Percentiles rank a stretch among this genome's conserved stretches.
phyloP scores from a whole-genome alignment of 2,329 filamentous ascomycete species.

The Chaetomium olivaceum region DNA sequence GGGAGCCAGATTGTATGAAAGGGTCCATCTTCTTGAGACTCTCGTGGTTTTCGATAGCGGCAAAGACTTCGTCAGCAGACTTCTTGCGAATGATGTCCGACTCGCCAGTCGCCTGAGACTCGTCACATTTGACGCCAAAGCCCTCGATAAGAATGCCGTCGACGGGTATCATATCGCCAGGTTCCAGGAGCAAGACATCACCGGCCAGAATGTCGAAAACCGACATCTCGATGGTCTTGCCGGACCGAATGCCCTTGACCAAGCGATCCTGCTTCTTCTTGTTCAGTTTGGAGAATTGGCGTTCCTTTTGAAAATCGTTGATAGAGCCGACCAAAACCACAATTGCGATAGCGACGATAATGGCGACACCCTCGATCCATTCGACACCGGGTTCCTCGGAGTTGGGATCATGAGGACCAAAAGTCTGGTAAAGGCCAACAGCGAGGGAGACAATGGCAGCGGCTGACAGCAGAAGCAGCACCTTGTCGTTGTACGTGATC shows the following conservation, averaged over 20 bases:
- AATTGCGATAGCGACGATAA: constrained; percentile 76
- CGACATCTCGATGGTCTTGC: constrained; percentile 67
- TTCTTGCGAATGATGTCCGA: constrained; percentile 73
- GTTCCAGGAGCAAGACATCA: constrained; percentile 71
- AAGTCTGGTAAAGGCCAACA: constrained; percentile 74
- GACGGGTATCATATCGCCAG: constrained; percentile 72
- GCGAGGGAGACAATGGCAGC: constrained; percentile 73
- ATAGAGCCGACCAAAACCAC: constrained; percentile 75
- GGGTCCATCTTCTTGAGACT: constrained; percentile 73
- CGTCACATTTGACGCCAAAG: constrained; percentile 74
- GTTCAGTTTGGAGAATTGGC: constrained; percentile 76
- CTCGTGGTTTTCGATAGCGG: constrained; percentile 66
- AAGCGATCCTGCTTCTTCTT: constrained; percentile 75
- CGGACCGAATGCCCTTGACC: constrained; percentile 71
- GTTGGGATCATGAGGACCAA: constrained; percentile 59
- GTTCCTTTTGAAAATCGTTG: constrained; percentile 80
- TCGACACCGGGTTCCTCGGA: constrained; percentile 60
- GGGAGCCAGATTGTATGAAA: constrained; percentile 81
- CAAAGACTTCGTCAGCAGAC: constrained; percentile 66
- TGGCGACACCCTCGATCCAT: constrained; percentile 81
- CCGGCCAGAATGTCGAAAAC: constrained; percentile 69
- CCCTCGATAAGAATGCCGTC: constrained; percentile 73
- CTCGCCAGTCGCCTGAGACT: constrained; percentile 77
- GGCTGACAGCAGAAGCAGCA: constrained; percentile 69
- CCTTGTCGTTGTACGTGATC: constrained; percentile 84